These are phyloP conservation scores for Catunica adiposa DNA, from an alignment of 2,329 filamentous ascomycete species.

Conservation along the genomic window DNA sequence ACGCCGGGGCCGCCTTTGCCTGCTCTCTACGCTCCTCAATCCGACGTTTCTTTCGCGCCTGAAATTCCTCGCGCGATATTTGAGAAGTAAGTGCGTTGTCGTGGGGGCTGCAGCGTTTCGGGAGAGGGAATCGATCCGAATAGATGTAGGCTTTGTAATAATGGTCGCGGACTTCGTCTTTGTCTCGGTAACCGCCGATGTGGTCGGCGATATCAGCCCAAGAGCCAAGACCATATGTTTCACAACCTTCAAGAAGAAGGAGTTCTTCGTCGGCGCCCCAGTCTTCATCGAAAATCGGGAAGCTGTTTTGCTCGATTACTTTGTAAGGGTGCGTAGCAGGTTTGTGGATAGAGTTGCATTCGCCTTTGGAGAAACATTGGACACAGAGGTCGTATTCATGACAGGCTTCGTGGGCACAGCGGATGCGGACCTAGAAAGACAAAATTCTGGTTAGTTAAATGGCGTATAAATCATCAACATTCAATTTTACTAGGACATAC, in stretches of 20 bases:
- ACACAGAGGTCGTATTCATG: constrained; percentile 96
- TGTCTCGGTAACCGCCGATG: constrained; percentile 84
- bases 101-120: constrained; percentile 66
- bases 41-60: constrained; percentile 75
- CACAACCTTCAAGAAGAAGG: constrained; percentile 80
- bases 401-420: constrained; percentile 69
- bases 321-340: constrained; percentile 74
- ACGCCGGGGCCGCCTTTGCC: constrained; percentile 65
- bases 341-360: constrained; percentile 67
- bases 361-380: constrained; percentile 75
- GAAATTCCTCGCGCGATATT: constrained; percentile 82
- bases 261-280: constrained; percentile 97
- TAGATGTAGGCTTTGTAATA: constrained; percentile 80
- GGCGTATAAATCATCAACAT: not conserved
- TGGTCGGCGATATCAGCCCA: constrained; percentile 98
- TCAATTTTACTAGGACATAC: constrained; percentile 35
- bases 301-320: constrained; percentile 96
- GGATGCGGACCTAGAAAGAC: constrained; percentile 65
- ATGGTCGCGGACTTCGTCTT: constrained; percentile 90
- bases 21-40: constrained; percentile 86
- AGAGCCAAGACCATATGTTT: constrained; percentile 89
- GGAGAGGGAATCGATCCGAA: constrained; percentile 69
- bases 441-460: not conserved
- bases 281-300: constrained; percentile 84
- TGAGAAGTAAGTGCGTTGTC: constrained; percentile 64